Conservation (phyloP, 1,284 basidiomycete species). For the Hymenochaete sp. region DNA sequence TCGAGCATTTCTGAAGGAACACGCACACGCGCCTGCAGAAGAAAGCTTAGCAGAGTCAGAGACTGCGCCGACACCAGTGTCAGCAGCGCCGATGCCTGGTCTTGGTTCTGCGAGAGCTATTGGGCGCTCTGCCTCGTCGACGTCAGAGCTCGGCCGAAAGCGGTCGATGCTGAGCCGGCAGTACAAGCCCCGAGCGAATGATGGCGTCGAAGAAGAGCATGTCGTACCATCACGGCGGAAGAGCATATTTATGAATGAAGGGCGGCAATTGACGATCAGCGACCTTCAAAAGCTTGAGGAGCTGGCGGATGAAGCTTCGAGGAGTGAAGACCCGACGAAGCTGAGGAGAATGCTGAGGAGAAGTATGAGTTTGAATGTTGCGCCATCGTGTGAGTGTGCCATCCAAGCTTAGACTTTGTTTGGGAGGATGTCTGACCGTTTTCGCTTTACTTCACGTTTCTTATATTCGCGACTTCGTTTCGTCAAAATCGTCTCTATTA, state of each 20-base stretch:
- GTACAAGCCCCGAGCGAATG: constrained; percentile 70
- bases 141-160: constrained; percentile 59
- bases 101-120: no score
- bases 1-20: constrained; percentile 89
- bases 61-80: no score
- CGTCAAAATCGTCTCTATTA: no score
- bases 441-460: neutral
- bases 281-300: constrained; percentile 91
- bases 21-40: constrained; percentile 57
- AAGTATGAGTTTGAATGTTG: constrained; percentile 81
- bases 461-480: constrained; percentile 15
- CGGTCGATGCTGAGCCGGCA: constrained; percentile 87
- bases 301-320: constrained; percentile 81
- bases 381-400: constrained; percentile 48
- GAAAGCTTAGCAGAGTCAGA: constrained; percentile 15
- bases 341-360: constrained; percentile 78
- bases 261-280: constrained; percentile 77
- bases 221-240: constrained; percentile 61
- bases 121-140: constrained; percentile 32
- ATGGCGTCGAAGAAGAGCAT: constrained; percentile 56
- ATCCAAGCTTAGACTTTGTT: constrained; percentile 1
- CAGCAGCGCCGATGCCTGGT: constrained; percentile 27
- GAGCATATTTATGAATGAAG: constrained; percentile 49
- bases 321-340: constrained; percentile 76
- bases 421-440: neutral